phyloP scores from a whole-genome alignment of 78 protist species.

The Dictyostelium citrinum region DNA sequence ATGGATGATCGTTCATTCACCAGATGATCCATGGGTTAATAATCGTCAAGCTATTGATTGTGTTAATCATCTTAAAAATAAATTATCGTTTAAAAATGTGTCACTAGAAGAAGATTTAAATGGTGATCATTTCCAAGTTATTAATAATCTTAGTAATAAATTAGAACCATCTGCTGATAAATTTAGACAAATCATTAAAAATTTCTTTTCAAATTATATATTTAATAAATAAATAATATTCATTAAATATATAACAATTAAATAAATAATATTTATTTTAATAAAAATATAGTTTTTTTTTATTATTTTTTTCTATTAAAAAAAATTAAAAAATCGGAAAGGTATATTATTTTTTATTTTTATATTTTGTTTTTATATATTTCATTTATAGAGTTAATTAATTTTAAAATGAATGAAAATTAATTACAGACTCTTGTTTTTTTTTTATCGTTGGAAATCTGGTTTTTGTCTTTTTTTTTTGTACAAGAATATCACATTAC shows the following conservation, averaged over 20 bases:
- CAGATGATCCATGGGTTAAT: constrained; percentile 40
- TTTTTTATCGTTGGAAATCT: neutral
- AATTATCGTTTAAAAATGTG: neutral
- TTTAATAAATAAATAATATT: neutral
- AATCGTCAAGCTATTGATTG: neutral
- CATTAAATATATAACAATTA: no score
- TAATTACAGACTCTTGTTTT: neutral
- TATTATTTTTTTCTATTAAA: no score
- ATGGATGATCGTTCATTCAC: constrained; percentile 49
- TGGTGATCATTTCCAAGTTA: constrained; percentile 51
- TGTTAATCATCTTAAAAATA: neutral
- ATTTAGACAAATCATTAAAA: neutral
- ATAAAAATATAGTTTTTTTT: neutral
- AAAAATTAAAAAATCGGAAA: neutral
- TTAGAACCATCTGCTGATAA: neutral
- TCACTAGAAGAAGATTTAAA: neutral
- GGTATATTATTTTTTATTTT: neutral
- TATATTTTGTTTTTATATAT: neutral
- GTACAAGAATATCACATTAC: neutral
- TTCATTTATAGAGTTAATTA: neutral
- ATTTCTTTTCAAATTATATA: neutral
- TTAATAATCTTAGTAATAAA: neutral
- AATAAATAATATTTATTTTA: no score
- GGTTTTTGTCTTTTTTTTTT: neutral
- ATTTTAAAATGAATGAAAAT: constrained; percentile 3